A percentile compares a stretch with the other conserved stretches of the same genome.
Conservation (phyloP, 2,329 filamentous ascomycete species). For the Colletotrichum sp. region DNA sequence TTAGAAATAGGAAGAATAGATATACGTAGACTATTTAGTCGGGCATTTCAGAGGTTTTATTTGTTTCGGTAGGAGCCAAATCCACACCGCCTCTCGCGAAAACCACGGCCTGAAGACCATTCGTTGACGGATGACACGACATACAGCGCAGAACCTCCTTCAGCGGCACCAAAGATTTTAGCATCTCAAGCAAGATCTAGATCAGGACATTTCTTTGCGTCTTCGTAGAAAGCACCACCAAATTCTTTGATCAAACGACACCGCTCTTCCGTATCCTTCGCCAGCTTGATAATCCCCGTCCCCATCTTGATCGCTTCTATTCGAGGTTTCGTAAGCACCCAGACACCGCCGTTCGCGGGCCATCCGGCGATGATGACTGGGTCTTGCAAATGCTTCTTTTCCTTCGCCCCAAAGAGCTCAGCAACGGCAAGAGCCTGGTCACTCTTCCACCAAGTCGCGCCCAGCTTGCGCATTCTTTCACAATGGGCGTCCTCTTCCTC, state of each 20-base stretch:
- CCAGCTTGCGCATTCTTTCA: neutral
- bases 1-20: rapidly evolving
- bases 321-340: neutral
- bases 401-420: neutral
- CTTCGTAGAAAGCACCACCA: neutral
- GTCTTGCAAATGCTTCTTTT: neutral
- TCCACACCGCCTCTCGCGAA: rapidly evolving
- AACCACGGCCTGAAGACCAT: neutral
- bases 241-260: neutral
- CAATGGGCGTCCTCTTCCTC: neutral
- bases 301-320: neutral
- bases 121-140: neutral
- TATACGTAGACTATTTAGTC: neutral
- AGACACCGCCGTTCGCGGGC: neutral
- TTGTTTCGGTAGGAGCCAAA: neutral
- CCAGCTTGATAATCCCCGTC: neutral
- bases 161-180: neutral
- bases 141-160: neutral
- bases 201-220: neutral
- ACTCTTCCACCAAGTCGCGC: neutral
- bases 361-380: neutral
- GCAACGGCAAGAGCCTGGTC: neutral
- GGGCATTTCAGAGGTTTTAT: neutral
- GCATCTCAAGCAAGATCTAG: neutral
- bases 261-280: neutral